A percentile compares a stretch with the other conserved stretches of the same genome.
Evolutionary conservation across 441 rosid genomes (phyloP).

Genomic region (Metrosideros polymorpha): DNA sequence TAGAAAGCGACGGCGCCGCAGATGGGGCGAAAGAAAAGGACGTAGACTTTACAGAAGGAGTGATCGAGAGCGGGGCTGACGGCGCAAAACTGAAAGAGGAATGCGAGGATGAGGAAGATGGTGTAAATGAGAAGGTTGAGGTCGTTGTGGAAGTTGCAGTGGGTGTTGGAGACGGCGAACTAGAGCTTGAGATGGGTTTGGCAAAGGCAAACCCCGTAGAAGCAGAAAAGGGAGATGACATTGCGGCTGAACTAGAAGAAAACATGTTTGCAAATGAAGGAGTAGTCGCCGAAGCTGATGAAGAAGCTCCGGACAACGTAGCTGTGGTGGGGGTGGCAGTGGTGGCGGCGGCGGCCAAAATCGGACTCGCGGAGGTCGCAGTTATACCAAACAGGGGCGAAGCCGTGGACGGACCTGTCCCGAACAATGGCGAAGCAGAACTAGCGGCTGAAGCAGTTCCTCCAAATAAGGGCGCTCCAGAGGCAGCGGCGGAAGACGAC

Average conservation of each 20-base stretch:
- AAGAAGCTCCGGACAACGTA: slow-evolving; percentile 8
- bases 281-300: slow-evolving; percentile 15
- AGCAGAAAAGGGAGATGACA: slow-evolving; percentile 13
- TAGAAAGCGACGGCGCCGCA: slow-evolving; percentile 42
- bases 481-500: background rate
- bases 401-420: slow-evolving; percentile 12
- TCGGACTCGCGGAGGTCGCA: background rate
- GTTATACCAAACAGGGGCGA: background rate
- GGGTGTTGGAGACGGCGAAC: slow-evolving; percentile 15
- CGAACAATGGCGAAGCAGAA: slow-evolving; percentile 16
- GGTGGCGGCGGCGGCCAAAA: background rate
- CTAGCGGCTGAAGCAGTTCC: slow-evolving; percentile 10
- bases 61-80: slow-evolving; percentile 27
- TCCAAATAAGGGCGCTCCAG: slow-evolving; percentile 9
- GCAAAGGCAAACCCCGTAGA: slow-evolving; percentile 29
- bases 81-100: slow-evolving; percentile 32
- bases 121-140: slow-evolving; percentile 38
- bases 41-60: slow-evolving; percentile 25
- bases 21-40: slow-evolving; percentile 19
- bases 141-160: slow-evolving; percentile 18
- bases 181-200: slow-evolving; percentile 9
- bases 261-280: slow-evolving; percentile 16
- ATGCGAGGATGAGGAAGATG: slow-evolving; percentile 35
- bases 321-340: background rate
- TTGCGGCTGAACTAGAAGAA: slow-evolving; percentile 12